phyloP scores from a whole-genome alignment of 306 rosid species.

The Calophaca sinica region DNA sequence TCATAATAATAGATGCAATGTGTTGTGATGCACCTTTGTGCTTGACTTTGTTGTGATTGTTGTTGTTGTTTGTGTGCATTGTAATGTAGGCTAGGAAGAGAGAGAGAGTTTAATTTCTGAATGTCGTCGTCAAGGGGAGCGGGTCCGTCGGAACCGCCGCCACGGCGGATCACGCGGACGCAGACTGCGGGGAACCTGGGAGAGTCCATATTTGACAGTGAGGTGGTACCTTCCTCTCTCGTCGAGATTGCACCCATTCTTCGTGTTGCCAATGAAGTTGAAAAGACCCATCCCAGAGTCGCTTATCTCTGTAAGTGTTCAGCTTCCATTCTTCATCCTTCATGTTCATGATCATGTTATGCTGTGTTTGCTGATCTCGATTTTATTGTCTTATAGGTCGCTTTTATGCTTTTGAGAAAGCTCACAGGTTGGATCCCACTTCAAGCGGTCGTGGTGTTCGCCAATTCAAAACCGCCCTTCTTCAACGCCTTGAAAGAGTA shows the following conservation, averaged over 20 bases:
- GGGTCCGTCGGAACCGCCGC: conserved; percentile 67
- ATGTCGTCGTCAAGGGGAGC: conserved; percentile 74
- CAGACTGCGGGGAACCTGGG: conserved; percentile 95
- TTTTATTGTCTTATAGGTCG: conserved; percentile 66
- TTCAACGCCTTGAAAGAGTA: conserved; percentile 97
- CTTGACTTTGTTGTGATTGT: background rate
- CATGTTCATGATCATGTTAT: background rate
- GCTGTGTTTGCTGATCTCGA: conserved; percentile 9
- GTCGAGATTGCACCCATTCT: conserved; percentile 93
- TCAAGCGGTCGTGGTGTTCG: conserved; percentile 99
- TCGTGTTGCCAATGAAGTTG: conserved; percentile 97
- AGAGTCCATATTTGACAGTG: conserved; percentile 86
- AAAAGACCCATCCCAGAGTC: conserved; percentile 88
- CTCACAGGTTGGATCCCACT: conserved; percentile 95
- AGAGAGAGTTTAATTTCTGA: background rate
- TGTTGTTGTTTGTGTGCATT: background rate
- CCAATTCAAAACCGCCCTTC: conserved; percentile 96
- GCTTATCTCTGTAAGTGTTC: conserved; percentile 86
- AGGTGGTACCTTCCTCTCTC: conserved; percentile 92
- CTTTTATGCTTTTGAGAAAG: conserved; percentile 98
- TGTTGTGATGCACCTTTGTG: too few species aligned
- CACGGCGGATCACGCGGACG: conserved; percentile 78
- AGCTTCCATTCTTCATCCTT: background rate
- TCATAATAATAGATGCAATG: background rate
- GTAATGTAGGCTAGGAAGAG: background rate